Conservation (phyloP, 2,329 filamentous ascomycete genomes). For the Sporothrix luriei region DNA sequence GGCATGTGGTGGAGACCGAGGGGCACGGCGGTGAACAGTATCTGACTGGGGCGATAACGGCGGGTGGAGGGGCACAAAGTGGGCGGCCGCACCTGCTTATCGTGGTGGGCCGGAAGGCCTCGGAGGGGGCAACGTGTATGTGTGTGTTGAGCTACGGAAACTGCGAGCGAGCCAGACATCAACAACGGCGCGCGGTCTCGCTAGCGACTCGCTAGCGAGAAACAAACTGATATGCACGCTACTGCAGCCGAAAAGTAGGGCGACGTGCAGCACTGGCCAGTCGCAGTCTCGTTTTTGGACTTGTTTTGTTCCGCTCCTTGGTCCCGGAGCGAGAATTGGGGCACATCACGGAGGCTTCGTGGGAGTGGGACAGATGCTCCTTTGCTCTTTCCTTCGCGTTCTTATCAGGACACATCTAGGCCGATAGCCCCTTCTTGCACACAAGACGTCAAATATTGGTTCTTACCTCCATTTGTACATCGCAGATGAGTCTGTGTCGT, state of each 20-base stretch:
- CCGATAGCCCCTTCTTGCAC: conserved; percentile 6
- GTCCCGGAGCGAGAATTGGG: background rate
- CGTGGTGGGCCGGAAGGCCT: conserved; percentile 22
- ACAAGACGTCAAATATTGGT: background rate
- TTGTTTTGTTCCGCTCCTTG: background rate
- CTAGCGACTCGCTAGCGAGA: conserved; percentile 6
- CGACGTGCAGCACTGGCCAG: conserved; percentile 1
- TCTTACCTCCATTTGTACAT: conserved; percentile 1
- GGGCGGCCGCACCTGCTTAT: conserved; percentile 21
- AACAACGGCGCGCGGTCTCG: conserved; percentile 8
- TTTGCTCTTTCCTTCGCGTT: background rate
- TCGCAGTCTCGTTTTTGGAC: background rate
- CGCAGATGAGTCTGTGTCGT: background rate
- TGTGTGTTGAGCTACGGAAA: background rate
- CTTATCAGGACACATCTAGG: background rate
- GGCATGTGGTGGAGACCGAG: conserved; percentile 25
- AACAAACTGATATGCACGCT: conserved; percentile 23
- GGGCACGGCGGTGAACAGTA: conserved; percentile 25
- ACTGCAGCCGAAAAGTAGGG: conserved; percentile 23
- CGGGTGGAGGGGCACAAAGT: conserved; percentile 17
- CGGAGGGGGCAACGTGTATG: conserved; percentile 11
- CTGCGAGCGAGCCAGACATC: background rate
- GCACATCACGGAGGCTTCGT: conserved; percentile 7
- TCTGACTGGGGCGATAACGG: conserved; percentile 17
- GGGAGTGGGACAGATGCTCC: conserved; percentile 9